Percentiles rank a stretch among this genome's conserved stretches.
Evolutionary conservation across 2,329 filamentous ascomycete species (phyloP).

Genomic region (Aspergillus tamarii): DNA sequence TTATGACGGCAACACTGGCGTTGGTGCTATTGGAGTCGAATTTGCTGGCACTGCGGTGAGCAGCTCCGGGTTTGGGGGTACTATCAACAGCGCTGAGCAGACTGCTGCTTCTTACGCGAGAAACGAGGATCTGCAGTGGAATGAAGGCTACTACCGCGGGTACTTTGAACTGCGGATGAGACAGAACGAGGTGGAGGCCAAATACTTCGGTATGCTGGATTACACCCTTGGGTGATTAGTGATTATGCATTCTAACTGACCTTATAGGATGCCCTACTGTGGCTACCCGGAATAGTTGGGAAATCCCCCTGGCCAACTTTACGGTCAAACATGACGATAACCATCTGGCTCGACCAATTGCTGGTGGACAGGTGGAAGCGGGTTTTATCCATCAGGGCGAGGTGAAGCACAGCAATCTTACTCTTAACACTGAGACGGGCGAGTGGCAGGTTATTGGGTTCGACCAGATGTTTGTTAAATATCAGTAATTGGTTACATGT

Average conservation of each 20-base stretch:
- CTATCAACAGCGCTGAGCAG: constrained; percentile 58
- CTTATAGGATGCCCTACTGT: constrained; percentile 35
- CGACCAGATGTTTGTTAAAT: constrained; percentile 17
- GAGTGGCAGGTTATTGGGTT: constrained; percentile 18
- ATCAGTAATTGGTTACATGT: neutral
- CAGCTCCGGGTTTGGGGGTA: constrained; percentile 62
- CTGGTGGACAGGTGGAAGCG: constrained; percentile 52
- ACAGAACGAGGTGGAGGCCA: constrained; percentile 61
- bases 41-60: constrained; percentile 70
- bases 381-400: constrained; percentile 39
- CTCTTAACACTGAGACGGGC: constrained; percentile 39
- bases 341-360: constrained; percentile 53
- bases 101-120: constrained; percentile 51
- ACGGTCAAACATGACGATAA: constrained; percentile 67
- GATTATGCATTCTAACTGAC: neutral
- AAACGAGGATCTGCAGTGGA: constrained; percentile 72
- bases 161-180: constrained; percentile 69
- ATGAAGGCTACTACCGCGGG: constrained; percentile 72
- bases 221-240: neutral
- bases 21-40: constrained; percentile 63
- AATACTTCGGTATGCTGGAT: constrained; percentile 59
- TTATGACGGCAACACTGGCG: constrained; percentile 59
- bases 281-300: constrained; percentile 58
- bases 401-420: constrained; percentile 35
- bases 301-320: constrained; percentile 71